These are phyloP conservation scores for Taphrina confusa DNA, from an alignment of 1,139 yeast genomes.

Conservation along the genomic window DNA sequence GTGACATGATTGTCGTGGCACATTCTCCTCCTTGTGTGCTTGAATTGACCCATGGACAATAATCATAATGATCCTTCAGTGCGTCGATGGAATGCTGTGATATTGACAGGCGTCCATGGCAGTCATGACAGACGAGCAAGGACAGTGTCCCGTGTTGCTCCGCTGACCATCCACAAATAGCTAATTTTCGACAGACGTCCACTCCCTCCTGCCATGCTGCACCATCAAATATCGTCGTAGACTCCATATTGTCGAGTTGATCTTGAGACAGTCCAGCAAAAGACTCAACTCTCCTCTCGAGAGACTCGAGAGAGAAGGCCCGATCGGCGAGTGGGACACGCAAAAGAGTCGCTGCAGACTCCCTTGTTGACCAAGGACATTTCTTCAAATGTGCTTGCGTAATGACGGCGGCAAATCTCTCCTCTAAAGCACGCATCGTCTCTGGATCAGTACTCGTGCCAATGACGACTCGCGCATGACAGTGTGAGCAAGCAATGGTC, in stretches of 20 bases:
- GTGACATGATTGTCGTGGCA: not conserved
- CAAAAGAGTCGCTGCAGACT: not conserved
- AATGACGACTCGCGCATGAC: conserved; percentile 12
- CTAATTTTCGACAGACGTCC: not conserved
- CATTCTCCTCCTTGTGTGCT: conserved; percentile 11
- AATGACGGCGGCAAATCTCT: not conserved
- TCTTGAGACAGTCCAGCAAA: not conserved
- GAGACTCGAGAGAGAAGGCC: not conserved
- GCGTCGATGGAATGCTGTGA: not conserved
- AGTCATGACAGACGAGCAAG: not conserved
- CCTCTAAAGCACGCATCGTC: not conserved
- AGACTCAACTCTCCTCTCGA: not conserved
- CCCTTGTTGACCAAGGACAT: conserved; percentile 24
- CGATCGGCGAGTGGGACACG: conserved; percentile 7
- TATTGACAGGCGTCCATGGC: conserved; percentile 7
- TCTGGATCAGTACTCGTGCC: not conserved
- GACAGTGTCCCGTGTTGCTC: not conserved
- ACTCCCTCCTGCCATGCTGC: not conserved
- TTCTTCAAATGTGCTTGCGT: not conserved
- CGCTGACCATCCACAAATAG: conserved; percentile 21
- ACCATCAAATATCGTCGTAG: not conserved
- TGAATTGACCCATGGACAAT: conserved; percentile 29
- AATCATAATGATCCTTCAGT: conserved; percentile 21
- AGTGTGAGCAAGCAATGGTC: not conserved
- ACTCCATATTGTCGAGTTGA: not conserved